A percentile compares a stretch with the other conserved stretches of the same genome.
Conservation (phyloP, 2,329 filamentous ascomycete species). For the Orbilia blumenaviensis region DNA sequence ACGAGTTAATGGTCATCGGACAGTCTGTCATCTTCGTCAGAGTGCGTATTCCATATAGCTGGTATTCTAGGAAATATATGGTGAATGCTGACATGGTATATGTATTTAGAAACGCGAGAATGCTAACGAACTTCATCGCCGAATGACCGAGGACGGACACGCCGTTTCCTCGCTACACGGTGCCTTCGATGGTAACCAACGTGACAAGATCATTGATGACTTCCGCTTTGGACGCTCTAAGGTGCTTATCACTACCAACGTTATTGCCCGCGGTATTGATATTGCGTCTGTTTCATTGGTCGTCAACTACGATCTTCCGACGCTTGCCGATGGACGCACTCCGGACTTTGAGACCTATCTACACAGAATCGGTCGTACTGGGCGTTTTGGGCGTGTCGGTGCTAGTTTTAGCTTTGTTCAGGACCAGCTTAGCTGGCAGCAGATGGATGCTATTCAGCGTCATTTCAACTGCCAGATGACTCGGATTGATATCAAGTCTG, state of each 20-base stretch:
- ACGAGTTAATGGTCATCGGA: constrained; percentile 93
- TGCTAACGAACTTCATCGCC: constrained; percentile 81
- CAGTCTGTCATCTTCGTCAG: constrained; percentile 98
- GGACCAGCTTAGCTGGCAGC: constrained; percentile 80
- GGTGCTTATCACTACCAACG: constrained; percentile 97
- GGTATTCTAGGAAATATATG: not conserved
- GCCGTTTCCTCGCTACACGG: constrained; percentile 90
- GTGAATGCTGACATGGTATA: not conserved
- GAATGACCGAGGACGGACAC: constrained; percentile 89
- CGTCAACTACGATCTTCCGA: constrained; percentile 90
- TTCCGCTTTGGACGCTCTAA: constrained; percentile 90
- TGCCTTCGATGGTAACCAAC: constrained; percentile 81
- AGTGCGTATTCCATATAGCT: constrained; percentile 68
- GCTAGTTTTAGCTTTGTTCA: constrained; percentile 95
- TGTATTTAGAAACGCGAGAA: constrained; percentile 85
- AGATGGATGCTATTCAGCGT: constrained; percentile 79
- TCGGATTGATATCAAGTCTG: constrained; percentile 89
- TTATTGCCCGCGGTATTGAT: constrained; percentile 94
- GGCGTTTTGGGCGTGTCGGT: constrained; percentile 93
- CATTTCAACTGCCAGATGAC: constrained; percentile 84
- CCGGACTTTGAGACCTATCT: constrained; percentile 96
- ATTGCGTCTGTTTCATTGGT: constrained; percentile 93
- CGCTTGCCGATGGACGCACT: constrained; percentile 72
- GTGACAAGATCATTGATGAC: constrained; percentile 83
- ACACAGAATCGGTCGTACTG: constrained; percentile 95